Base-by-base conservation (phyloP, 768 basidiomycete species). In the Chalciporus piperatus region DNA sequence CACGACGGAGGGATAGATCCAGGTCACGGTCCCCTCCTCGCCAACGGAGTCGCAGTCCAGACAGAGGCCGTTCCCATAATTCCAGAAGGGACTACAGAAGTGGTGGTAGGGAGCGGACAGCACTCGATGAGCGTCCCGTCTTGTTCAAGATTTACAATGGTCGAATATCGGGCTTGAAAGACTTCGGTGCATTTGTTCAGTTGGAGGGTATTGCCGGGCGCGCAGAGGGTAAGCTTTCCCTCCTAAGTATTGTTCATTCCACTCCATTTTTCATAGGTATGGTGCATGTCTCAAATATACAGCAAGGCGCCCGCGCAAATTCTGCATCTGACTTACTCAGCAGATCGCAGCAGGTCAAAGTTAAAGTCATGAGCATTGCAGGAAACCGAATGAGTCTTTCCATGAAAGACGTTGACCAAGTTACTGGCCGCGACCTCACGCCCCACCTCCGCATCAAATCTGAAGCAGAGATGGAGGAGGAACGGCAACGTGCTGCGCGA, bases 361-460 rank as follows among this genome's bases (percentile, higher is more conserved):
- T 98, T 64, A 98, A 99, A 69, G 93, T 98, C 55, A 90, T 97
- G 86, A 93, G 91, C 53, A 79, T 92, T 19, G 90, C 93, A 2
- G 92, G 90, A 5, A 82, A 50, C 55, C 83, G 92, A 48, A 70
- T 94, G 47, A 82, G 90, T 8, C 78, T 99, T 20, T 98, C 96
- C 20, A 98, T 99, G 89, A 96, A 96, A 64, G 97, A 99, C 65
- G 97, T 93, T 28, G 97, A 99, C 67, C 97, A 99, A 67, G 70
- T 66, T 14, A 85, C 86, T 1, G 97, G 96, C 6, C 84, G 83
- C 20, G 97, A 99, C 65, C 80, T 98, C 50, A 91, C 93, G 1
- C 97, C 97, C 3, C 92, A 99, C 67, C 79, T 99, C 10, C 87
- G 90, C 44, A 92, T 98, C 74, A 92, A 89, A 68, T 92, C 92